Evolutionary conservation across 208 protist genomes (phyloP).

Genomic region (Leishmania arabica): DNA sequence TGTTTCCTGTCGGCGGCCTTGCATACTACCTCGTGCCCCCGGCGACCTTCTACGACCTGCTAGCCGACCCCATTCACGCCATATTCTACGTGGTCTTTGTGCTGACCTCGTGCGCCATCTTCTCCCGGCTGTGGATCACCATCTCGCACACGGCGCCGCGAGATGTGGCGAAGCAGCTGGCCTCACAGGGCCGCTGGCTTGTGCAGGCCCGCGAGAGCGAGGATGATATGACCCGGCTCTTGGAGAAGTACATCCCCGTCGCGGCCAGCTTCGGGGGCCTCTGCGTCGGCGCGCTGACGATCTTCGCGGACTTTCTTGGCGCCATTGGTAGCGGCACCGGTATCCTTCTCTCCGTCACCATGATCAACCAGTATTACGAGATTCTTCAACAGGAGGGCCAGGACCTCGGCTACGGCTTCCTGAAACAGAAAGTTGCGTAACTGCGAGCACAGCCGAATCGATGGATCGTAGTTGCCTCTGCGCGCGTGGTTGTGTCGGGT

Average conservation of each 20-base stretch:
- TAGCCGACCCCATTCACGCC: constrained; percentile 98
- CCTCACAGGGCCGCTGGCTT: constrained; percentile 95
- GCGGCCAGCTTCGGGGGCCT: constrained; percentile 99
- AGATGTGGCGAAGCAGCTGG: constrained; percentile 98
- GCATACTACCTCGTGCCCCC: constrained; percentile 99
- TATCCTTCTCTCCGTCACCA: constrained; percentile 99
- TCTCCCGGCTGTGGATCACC: constrained; percentile 99
- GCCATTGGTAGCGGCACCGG: constrained; percentile 98
- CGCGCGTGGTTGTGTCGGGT: neutral
- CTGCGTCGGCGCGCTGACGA: constrained; percentile 99
- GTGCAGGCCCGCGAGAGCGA: constrained; percentile 87
- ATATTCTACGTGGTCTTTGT: constrained; percentile 99
- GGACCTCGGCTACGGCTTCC: constrained; percentile 78
- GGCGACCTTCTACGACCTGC: constrained; percentile 91
- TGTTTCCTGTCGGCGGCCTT: constrained; percentile 97
- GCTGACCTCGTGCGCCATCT: constrained; percentile 97
- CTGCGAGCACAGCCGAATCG: neutral
- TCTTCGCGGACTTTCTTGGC: constrained; percentile 99
- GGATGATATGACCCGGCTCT: constrained; percentile 86
- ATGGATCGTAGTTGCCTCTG: neutral
- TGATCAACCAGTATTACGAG: constrained; percentile 99
- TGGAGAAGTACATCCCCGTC: constrained; percentile 98
- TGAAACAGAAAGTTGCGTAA: constrained; percentile 81
- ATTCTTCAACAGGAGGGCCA: constrained; percentile 98
- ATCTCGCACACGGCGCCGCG: constrained; percentile 96